These are phyloP conservation scores for Lipomyces spencermartinsiae DNA, from an alignment of 805 yeast species.

Conservation along the genomic window DNA sequence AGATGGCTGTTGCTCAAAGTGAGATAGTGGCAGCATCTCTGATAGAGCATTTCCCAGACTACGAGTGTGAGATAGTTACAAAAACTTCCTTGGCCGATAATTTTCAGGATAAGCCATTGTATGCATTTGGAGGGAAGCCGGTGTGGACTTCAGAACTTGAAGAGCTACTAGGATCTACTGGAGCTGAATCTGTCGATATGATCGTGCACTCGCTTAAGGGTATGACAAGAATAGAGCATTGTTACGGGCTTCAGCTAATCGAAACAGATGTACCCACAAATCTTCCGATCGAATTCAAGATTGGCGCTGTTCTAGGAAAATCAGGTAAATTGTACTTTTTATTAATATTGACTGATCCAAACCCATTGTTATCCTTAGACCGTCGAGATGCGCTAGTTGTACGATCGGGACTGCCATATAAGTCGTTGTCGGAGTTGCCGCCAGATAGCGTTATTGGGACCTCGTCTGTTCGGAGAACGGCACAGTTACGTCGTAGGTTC, in stretches of 20 bases:
- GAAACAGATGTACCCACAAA: slow-evolving; percentile 67
- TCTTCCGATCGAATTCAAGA: slow-evolving; percentile 84
- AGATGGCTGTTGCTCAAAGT: slow-evolving; percentile 85
- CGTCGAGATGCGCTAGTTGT: slow-evolving; percentile 87
- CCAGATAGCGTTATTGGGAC: slow-evolving; percentile 89
- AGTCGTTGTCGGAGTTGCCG: slow-evolving; percentile 74
- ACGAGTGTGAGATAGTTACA: slow-evolving; percentile 75
- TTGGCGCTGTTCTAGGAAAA: slow-evolving; percentile 85
- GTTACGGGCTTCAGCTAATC: no score
- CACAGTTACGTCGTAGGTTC: slow-evolving; percentile 79
- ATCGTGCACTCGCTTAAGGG: slow-evolving; percentile 95
- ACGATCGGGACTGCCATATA: slow-evolving; percentile 68
- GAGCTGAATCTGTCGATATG: slow-evolving; percentile 72
- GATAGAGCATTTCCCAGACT: slow-evolving; percentile 63
- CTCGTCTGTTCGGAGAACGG: slow-evolving; percentile 90
- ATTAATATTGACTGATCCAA: no score
- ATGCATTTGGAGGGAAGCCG: slow-evolving; percentile 94
- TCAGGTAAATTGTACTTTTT: slow-evolving; percentile 48
- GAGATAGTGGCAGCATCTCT: slow-evolving; percentile 71
- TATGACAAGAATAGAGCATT: slow-evolving; percentile 47
- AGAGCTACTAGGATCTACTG: slow-evolving; percentile 69
- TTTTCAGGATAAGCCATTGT: slow-evolving; percentile 80
- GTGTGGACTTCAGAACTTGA: slow-evolving; percentile 97
- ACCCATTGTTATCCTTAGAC: slow-evolving; percentile 51
- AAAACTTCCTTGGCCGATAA: slow-evolving; percentile 90